Base-by-base conservation (phyloP, 2,329 filamentous ascomycete genomes). In the Fusarium ambrosium region DNA sequence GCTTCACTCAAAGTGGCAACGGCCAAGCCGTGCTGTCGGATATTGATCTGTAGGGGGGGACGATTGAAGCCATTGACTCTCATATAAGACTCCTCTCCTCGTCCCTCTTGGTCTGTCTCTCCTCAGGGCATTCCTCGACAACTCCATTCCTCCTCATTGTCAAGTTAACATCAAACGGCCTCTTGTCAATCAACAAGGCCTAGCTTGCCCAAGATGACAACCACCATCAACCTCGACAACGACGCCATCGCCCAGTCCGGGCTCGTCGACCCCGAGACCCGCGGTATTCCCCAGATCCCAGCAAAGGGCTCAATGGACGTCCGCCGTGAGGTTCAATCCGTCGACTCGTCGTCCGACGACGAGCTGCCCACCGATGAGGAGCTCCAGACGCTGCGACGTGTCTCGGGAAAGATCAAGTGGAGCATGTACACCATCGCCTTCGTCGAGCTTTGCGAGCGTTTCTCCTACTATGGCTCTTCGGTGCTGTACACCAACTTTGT, bases 381-480 rank as follows among this genome's bases (percentile, higher is more conserved):
- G 71, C 81, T 91, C 70, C 80, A 73, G 16, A 91, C 89, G 0
- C 87, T 93, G n/a, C 88, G 86, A 60, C 89, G 90, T 77, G 88
- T 93, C 24, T 89, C 91, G 14, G 91, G 90, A 71, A 87, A 87
- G 79, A 89, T 95, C 70, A 90, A 91, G 59, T 91, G 88, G 87
- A 84, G 87, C 64, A 89, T 92, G 68, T 95, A 91, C 83, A 91
- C 90, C 29, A 89, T 95, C 69, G 92, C 92, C 58, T 91, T 94
- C 71, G 90, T 93, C 69, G 93, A 95, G 83, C 85, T 94, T 66
- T 93, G 91, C 84, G 93, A 95, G 84, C 91, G 93, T 59, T 94
- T 94, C 84, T 92, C 91, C 16, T 95, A 94, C 88, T 94, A 95
- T 79, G 93, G 93, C 64, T 92, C 91, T 6, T 88, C 90, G 51